A percentile compares a stretch with the other conserved stretches of the same genome.
These are phyloP conservation scores for Ascochyta viciae-villosae DNA, from an alignment of 2,329 filamentous ascomycete species.

Conservation along the genomic window DNA sequence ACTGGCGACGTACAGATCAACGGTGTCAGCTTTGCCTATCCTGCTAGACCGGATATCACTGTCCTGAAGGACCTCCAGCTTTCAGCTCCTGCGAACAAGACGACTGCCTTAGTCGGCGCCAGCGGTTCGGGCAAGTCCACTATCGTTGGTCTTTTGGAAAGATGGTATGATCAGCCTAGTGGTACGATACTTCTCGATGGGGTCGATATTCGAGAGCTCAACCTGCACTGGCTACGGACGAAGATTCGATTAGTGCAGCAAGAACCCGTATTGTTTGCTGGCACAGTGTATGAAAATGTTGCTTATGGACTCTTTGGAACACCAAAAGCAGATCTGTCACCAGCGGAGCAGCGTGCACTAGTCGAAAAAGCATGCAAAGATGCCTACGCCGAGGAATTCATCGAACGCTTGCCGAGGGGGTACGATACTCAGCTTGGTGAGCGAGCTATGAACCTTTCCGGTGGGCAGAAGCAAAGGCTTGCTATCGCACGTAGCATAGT, in stretches of 20 bases:
- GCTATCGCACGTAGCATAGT: conserved; percentile 90
- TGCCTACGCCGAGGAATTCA: conserved; percentile 95
- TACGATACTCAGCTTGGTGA: conserved; percentile 95
- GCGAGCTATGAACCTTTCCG: conserved; percentile 86
- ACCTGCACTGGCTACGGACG: conserved; percentile 87
- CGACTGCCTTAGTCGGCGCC: conserved; percentile 89
- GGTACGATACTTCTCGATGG: conserved; percentile 43
- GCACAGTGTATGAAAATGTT: conserved; percentile 88
- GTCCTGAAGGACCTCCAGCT: conserved; percentile 86
- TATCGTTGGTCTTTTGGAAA: conserved; percentile 82
- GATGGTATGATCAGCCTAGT: conserved; percentile 46
- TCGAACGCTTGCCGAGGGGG: conserved; percentile 68
- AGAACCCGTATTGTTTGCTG: conserved; percentile 87
- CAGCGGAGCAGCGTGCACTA: conserved; percentile 70
- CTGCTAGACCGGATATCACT: conserved; percentile 84
- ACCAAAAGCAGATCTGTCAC: conserved; percentile 60
- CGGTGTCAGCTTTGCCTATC: conserved; percentile 89
- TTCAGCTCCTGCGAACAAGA: conserved; percentile 83
- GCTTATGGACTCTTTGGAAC: conserved; percentile 76
- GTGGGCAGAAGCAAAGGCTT: conserved; percentile 95
- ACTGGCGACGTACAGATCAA: conserved; percentile 32
- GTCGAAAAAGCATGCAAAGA: conserved; percentile 82
- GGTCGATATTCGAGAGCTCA: conserved; percentile 76
- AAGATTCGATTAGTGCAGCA: conserved; percentile 92
- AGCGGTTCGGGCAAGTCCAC: conserved; percentile 95